Base-by-base conservation (phyloP, 345 rosid genomes). In the Trapa bicornis region DNA sequence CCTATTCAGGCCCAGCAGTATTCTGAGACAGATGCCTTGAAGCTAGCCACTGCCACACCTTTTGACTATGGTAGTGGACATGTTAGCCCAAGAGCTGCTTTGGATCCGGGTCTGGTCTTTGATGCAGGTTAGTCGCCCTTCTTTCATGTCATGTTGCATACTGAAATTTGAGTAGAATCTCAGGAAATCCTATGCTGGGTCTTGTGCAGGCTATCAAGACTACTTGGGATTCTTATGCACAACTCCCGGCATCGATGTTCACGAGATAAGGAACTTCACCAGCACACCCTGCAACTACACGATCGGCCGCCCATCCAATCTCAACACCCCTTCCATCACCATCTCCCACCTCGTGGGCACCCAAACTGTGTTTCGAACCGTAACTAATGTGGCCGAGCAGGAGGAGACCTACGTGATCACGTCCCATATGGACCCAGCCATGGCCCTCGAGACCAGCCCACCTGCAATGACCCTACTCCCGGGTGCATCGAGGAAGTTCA, bases 61-160 rank as follows among this genome's bases (percentile, higher is more conserved):
- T 94, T 94, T 71, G 99, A 94, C 75, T 94, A 82, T 74, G 99
- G 99, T 60, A 89, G 96, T 70, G 99, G 99, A 69, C 99, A 94
- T 79, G 96, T 94, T 65, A 84, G 80, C 74, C 97, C 99, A 47
- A 87, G 89, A 67, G 95, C 97, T 67, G 99, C 99, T 71, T 75
- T 94, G 70, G 96, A 94, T 78, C 99, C 99, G 13, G 99, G 99
- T 57, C 96, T 94, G 73, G 71, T 94, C 69, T 89, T 94, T 64
- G 86, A 94, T 70, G 97, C 99, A 77, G 99, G 99, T 89, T 75
- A 62, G 56, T 54, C 42, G 43, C 43, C 33, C 47, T n/a, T 42
- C 45, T 7, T 43, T 65, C 37, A 29, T 10, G 56, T 50, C 22
- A 1, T 11, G 48, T 45, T 45, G 48, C 48, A 45, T 4, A 41